Evolutionary conservation across 257 asterid genomes (phyloP), one percentile per base, ranked within the genome.

Genomic region (Plantago ovata): DNA sequence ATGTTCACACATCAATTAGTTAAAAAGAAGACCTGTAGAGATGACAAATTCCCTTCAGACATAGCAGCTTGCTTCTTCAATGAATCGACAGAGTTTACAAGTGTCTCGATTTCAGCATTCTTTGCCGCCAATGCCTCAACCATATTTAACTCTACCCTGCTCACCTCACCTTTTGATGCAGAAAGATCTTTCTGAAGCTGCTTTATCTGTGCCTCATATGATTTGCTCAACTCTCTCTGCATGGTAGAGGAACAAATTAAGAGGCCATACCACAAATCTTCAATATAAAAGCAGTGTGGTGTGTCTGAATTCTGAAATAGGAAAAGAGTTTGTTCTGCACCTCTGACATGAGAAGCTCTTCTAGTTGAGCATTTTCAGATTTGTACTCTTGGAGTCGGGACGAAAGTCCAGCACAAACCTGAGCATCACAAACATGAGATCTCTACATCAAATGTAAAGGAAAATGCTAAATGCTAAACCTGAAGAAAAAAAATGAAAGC

Each of bases 361-460:
- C 99, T 63, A 93, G 51, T 75, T 89, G 99, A 63, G 97, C 87
- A 82, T 86, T 93, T 84, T 93, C 97, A 68, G 96, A 93, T 81
- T 93, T 93, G 72, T 84, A 84, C 77, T 93, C 99, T 75, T 93
- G 97, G 57, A 93, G 86, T 66, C 99, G 99, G 52, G 96, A 80
- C 61, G 99, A 93, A 63, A 93, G 96, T 63, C 99, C 99, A 52
- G 99, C 97, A 74, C 99, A 93, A 67, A 93, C 94, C 97, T 93
- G 84, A 64, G 53, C 38, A 69, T 67, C 56, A 60, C 22, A 63
- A 69, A 19, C 56, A 58, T 47, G n/a, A 28, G 53, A 52, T 40
- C 47, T 49, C 21, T n/a, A 43, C 44, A 14, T 51, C 13, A 66
- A 38, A 67, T 18, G 18, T 23, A 36, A 60, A 63, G 43, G 48